Evolutionary conservation across 2,329 filamentous ascomycete species (phyloP).

Genomic region (Immersiporthe knoxdaviesiana): DNA sequence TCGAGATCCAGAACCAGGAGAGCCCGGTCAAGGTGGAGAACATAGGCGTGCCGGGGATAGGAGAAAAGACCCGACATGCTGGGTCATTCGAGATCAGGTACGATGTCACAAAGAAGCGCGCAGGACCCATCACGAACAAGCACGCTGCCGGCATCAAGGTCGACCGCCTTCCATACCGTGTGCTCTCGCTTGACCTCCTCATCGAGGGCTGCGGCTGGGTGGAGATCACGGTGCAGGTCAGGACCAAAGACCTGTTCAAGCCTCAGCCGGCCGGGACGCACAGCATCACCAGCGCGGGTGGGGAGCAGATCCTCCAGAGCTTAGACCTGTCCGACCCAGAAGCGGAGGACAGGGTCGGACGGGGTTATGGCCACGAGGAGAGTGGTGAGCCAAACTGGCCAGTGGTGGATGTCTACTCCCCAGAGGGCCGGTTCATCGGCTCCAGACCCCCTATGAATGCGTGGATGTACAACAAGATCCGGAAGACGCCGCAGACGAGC

Average conservation of each 20-base stretch:
- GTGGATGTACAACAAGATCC: slow-evolving; percentile 65
- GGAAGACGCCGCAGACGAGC: slow-evolving; percentile 45
- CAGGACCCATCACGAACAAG: slow-evolving; percentile 71
- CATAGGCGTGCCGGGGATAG: slow-evolving; percentile 63
- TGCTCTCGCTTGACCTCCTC: slow-evolving; percentile 81
- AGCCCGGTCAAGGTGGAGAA: slow-evolving; percentile 63
- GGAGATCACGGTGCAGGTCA: slow-evolving; percentile 81
- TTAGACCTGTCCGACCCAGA: slow-evolving; percentile 36
- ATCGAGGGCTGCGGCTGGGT: slow-evolving; percentile 95
- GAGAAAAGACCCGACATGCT: slow-evolving; percentile 66
- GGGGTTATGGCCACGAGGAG: slow-evolving; percentile 22
- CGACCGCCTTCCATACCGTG: slow-evolving; percentile 74
- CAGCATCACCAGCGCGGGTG: slow-evolving; percentile 26
- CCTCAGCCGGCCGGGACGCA: slow-evolving; percentile 21
- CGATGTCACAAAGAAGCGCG: slow-evolving; percentile 81
- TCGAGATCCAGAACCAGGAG: slow-evolving; percentile 69
- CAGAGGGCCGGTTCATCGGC: slow-evolving; percentile 79
- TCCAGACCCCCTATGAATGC: slow-evolving; percentile 70
- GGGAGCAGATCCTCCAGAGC: slow-evolving; percentile 33
- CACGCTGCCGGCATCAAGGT: slow-evolving; percentile 66
- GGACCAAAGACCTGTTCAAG: slow-evolving; percentile 55
- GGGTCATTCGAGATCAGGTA: slow-evolving; percentile 75
- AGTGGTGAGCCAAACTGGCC: slow-evolving; percentile 57
- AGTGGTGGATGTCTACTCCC: slow-evolving; percentile 81
- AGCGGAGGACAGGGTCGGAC: slow-evolving; percentile 23